phyloP scores from a whole-genome alignment of 2,329 filamentous ascomycete genomes.

The Dactylonectria estremocensis region DNA sequence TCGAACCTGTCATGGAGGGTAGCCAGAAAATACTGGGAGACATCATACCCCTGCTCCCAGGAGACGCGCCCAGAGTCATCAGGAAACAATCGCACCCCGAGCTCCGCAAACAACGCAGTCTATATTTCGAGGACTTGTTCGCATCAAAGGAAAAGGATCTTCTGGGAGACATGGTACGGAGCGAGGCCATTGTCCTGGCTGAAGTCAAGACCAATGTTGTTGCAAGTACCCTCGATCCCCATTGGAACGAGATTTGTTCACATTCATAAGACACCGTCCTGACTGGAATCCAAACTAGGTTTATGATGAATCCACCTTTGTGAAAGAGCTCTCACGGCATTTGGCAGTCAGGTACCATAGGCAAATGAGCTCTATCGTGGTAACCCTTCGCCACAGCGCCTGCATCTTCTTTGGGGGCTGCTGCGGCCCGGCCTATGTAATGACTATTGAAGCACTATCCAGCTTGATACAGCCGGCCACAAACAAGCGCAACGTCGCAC shows the following conservation, averaged over 20 bases:
- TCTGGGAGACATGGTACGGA: constrained; percentile 62
- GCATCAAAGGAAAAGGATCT: constrained; percentile 41
- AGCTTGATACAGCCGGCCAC: constrained; percentile 78
- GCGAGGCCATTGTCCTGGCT: constrained; percentile 72
- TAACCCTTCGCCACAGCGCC: constrained; percentile 82
- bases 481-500: constrained; percentile 85
- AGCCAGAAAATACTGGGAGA: constrained; percentile 41
- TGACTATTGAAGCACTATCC: constrained; percentile 81
- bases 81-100: constrained; percentile 41
- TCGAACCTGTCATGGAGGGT: constrained; percentile 52
- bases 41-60: constrained; percentile 29
- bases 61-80: constrained; percentile 31
- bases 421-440: constrained; percentile 84
- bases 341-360: constrained; percentile 83
- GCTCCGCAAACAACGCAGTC: constrained; percentile 40
- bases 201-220: constrained; percentile 58
- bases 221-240: constrained; percentile 36
- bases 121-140: constrained; percentile 64
- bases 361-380: constrained; percentile 80
- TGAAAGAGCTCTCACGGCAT: constrained; percentile 80
- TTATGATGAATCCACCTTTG: constrained; percentile 81
- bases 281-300: constrained; percentile 64
- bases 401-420: constrained; percentile 83
- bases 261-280: not conserved
- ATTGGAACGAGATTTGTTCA: not conserved